Percentiles rank a stretch among this genome's conserved stretches.
phyloP scores from a whole-genome alignment of 2,329 filamentous ascomycete genomes.

The Parastagonospora nodorum region DNA sequence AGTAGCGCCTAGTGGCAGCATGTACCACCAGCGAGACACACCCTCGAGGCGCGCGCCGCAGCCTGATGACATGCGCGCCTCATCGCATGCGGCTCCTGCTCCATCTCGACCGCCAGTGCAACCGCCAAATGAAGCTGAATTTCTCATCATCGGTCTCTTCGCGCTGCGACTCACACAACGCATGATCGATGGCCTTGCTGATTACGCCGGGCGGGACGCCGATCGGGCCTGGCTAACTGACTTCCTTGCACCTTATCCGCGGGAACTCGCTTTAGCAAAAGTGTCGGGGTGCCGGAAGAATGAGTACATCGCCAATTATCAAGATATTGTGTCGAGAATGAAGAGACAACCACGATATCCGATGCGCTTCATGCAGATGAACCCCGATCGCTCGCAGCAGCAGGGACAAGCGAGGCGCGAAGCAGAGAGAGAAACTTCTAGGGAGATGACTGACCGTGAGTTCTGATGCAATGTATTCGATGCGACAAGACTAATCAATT shows the following conservation, averaged over 20 bases:
- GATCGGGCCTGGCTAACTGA: constrained; percentile 26
- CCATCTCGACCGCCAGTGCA: neutral
- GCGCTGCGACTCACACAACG: constrained; percentile 23
- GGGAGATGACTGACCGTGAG: constrained; percentile 23
- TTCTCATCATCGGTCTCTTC: constrained; percentile 33
- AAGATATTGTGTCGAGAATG: constrained; percentile 23
- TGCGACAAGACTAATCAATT: neutral
- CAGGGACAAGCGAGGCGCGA: neutral
- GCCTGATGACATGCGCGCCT: neutral
- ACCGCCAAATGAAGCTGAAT: constrained; percentile 9
- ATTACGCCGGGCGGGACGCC: constrained; percentile 13
- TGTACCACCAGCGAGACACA: neutral
- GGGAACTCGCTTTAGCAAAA: constrained; percentile 21
- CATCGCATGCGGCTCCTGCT: neutral
- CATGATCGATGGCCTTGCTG: constrained; percentile 19
- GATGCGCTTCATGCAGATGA: constrained; percentile 26
- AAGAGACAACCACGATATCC: constrained; percentile 28
- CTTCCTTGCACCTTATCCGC: constrained; percentile 21
- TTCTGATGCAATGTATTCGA: neutral
- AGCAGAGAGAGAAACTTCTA: neutral
- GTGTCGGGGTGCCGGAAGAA: constrained; percentile 15
- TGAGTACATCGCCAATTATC: constrained; percentile 21
- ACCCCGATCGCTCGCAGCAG: constrained; percentile 13
- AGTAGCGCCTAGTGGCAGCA: neutral
- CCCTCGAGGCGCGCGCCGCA: neutral